Percentiles rank a stretch among this genome's conserved stretches.
Evolutionary conservation across 495 filamentous ascomycete genomes (phyloP).

Genomic region (Parathielavia hyrcaniae): DNA sequence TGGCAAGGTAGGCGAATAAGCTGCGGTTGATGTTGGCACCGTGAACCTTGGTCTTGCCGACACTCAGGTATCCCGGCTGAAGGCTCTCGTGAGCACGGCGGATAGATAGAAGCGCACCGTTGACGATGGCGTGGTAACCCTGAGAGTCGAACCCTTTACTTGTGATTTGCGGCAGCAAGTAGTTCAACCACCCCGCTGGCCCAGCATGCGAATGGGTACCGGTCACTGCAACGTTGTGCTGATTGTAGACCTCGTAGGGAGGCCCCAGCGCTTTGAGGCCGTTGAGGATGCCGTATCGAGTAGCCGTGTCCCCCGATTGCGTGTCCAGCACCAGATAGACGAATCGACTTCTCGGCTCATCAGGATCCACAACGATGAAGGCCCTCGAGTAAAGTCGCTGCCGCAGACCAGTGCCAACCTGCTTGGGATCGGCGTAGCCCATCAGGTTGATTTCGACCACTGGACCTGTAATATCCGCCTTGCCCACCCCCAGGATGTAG

Average conservation of each 20-base stretch:
- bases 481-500: constrained; percentile 86
- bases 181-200: constrained; percentile 92
- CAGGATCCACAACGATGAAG: constrained; percentile 74
- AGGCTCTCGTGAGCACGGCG: constrained; percentile 71
- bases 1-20: constrained; percentile 84
- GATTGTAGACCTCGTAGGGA: constrained; percentile 67
- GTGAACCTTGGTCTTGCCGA: constrained; percentile 67
- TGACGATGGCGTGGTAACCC: constrained; percentile 83
- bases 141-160: constrained; percentile 83
- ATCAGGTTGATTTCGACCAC: constrained; percentile 90
- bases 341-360: constrained; percentile 63
- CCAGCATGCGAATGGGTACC: constrained; percentile 94
- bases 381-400: constrained; percentile 86
- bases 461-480: constrained; percentile 92
- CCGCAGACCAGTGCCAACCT: constrained; percentile 79
- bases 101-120: constrained; percentile 78
- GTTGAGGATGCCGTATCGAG: constrained; percentile 77
- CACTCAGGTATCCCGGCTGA: constrained; percentile 61
- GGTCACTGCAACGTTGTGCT: constrained; percentile 82
- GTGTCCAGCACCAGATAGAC: constrained; percentile 87
- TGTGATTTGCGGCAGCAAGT: constrained; percentile 89
- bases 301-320: constrained; percentile 83
- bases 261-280: constrained; percentile 60
- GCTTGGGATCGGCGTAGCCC: constrained; percentile 85
- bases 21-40: constrained; percentile 88